Percentiles rank a stretch among this genome's conserved stretches.
These are phyloP conservation scores for Myriosclerotinia duriaeana DNA, from an alignment of 2,329 filamentous ascomycete genomes.

Conservation along the genomic window DNA sequence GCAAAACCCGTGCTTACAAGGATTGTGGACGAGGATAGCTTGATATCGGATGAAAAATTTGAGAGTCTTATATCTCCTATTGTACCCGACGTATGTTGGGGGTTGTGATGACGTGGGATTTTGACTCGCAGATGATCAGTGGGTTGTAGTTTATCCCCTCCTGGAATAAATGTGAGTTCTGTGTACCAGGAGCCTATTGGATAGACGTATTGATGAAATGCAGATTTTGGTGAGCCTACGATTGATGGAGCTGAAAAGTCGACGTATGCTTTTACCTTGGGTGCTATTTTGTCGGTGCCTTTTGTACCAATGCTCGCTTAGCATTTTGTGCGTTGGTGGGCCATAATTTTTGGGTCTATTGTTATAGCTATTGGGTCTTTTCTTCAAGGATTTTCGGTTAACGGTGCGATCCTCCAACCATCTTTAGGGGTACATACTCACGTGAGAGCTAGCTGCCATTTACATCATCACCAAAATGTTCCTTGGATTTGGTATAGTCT, in stretches of 20 bases:
- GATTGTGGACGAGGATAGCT: conserved; percentile 44
- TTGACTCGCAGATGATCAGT: conserved; percentile 53
- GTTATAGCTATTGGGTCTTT: conserved; percentile 56
- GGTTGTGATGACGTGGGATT: conserved; percentile 55
- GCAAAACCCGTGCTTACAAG: conserved; percentile 44
- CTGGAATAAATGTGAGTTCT: conserved; percentile 39
- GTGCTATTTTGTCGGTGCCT: conserved; percentile 54
- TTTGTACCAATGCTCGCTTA: conserved; percentile 54
- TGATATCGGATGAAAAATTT: conserved; percentile 46
- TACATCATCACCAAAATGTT: conserved; percentile 53
- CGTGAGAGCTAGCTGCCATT: conserved; percentile 45
- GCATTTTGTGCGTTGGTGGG: conserved; percentile 50
- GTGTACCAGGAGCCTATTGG: neutral
- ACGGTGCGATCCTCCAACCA: conserved; percentile 32
- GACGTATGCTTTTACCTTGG: conserved; percentile 44
- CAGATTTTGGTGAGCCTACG: conserved; percentile 13
- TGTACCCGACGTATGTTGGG: conserved; percentile 52
- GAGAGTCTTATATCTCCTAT: conserved; percentile 42
- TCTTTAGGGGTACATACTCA: conserved; percentile 37
- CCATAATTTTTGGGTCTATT: conserved; percentile 55
- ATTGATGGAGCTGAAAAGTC: conserved; percentile 14
- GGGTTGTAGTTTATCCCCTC: conserved; percentile 43
- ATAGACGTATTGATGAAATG: neutral
- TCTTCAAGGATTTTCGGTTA: conserved; percentile 50
- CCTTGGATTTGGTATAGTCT: conserved; percentile 54